Evolutionary conservation across 441 rosid genomes (phyloP), one percentile per base, ranked within the genome.

Genomic region (Erodium trifolium): DNA sequence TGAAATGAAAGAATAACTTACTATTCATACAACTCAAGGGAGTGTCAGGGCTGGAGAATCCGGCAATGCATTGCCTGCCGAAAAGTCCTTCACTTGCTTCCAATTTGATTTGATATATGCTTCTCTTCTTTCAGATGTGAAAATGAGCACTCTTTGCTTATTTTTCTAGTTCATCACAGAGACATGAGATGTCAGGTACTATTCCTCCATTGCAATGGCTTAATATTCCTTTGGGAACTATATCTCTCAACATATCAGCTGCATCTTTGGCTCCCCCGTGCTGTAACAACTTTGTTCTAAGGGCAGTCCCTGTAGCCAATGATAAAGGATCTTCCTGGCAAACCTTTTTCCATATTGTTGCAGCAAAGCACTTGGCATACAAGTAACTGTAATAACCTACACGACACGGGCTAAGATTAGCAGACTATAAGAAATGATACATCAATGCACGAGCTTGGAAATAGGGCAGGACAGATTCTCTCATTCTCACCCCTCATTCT

Each of bases 241-340:
- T 73, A 82, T 89, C 95, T n/a, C 67, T 85, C 69, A 93, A 82
- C 72, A 93, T 66, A 73, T 83, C 88, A 19, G 82, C 79, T 34
- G 99, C 87, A 65, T 86, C 93, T 82, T 87, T 91, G n/a, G 97
- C 96, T 78, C 99, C 96, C 63, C 97, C 95, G 71, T 88, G 87
- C 79, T 75, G 87, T 62, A 93, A 80, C 47, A 93, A 69, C 67
- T 86, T 89, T 43, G 82, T 83, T 73, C 95, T 81, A 7, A 93
- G 84, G 18, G 85, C 82, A 43, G 79, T 78, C 69, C 99, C 97
- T 0, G 92, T 83, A 69, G 77, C 73, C 68, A 79, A 69, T 62
- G 97, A 90, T 65, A 94, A 84, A 1, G 99, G 98, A 83, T 94
- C 97, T 17, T 87, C 96, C 74, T 84, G 78, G 63, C 96, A 92